These are phyloP conservation scores for Aspergillus panamensis DNA, from an alignment of 495 filamentous ascomycete species.

Conservation along the genomic window DNA sequence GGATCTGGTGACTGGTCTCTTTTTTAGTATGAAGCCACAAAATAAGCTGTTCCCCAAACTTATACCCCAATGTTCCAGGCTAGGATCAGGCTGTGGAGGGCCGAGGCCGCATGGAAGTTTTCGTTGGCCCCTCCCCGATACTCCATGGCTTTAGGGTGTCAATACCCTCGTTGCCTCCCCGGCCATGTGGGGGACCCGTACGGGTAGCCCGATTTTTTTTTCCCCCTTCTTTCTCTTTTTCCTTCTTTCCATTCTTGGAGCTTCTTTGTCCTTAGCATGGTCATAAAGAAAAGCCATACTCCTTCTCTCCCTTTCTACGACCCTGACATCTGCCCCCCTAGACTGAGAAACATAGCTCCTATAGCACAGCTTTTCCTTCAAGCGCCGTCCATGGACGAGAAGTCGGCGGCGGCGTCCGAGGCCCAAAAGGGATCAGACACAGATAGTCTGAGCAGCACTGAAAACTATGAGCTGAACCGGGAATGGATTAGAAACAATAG, in stretches of 20 bases:
- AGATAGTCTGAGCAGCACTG: slow-evolving; percentile 18
- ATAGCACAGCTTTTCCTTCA: not conserved
- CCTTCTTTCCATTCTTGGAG: not conserved
- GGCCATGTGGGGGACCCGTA: not conserved
- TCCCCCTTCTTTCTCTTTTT: not conserved
- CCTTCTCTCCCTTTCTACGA: not conserved
- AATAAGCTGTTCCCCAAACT: not conserved
- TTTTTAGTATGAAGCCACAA: not conserved
- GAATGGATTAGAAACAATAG: slow-evolving; percentile 32
- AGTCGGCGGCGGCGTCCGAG: slow-evolving; percentile 11
- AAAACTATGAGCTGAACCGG: slow-evolving; percentile 30
- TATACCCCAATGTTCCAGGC: not conserved
- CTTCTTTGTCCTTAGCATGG: not conserved
- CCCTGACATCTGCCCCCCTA: not conserved
- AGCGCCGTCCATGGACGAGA: slow-evolving; percentile 19
- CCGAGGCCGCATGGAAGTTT: not conserved
- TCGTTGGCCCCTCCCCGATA: not conserved
- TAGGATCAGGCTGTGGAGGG: not conserved
- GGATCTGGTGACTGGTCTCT: too few relatives aligned
- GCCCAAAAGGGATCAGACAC: slow-evolving; percentile 27
- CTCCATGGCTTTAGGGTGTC: not conserved
- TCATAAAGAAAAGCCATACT: not conserved
- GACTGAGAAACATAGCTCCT: not conserved
- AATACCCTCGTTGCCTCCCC: not conserved
- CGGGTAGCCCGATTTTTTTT: not conserved